Conservation (phyloP, 2,329 filamentous ascomycete species). For the Penicillium sp. region DNA sequence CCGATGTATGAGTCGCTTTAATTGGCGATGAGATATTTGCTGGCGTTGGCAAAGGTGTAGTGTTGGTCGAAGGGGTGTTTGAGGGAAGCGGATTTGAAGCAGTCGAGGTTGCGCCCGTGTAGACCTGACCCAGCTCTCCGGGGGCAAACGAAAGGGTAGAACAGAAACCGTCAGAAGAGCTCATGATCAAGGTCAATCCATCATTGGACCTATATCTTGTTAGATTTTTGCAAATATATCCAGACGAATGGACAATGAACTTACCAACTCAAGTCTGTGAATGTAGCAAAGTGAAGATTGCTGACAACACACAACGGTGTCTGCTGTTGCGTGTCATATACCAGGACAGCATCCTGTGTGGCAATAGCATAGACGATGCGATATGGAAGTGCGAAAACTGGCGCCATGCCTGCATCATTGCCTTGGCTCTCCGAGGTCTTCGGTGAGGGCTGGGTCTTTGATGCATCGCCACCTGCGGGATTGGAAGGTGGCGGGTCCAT, state of each 20-base stretch:
- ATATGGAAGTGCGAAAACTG: conserved; percentile 82
- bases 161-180: conserved; percentile 98
- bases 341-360: conserved; percentile 88
- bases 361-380: conserved; percentile 96
- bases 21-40: conserved; percentile 62
- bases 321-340: conserved; percentile 97
- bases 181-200: conserved; percentile 80
- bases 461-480: conserved; percentile 50
- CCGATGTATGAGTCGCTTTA: conserved; percentile 58
- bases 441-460: conserved; percentile 57
- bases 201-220: conserved; percentile 66
- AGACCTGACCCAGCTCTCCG: conserved; percentile 81
- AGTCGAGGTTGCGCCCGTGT: conserved; percentile 55
- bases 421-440: conserved; percentile 54
- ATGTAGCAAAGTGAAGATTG: conserved; percentile 95
- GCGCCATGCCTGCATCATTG: conserved; percentile 47
- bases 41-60: conserved; percentile 71
- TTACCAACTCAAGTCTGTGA: conserved; percentile 94
- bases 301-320: conserved; percentile 92
- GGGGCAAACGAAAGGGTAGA: conserved; percentile 82
- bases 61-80: conserved; percentile 59
- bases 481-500: conserved; percentile 74
- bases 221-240: conserved; percentile 23
- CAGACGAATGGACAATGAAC: conserved; percentile 33
- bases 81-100: conserved; percentile 37